Evolutionary conservation across 2,329 filamentous ascomycete species (phyloP).

Genomic region (Diaporthe vexans): DNA sequence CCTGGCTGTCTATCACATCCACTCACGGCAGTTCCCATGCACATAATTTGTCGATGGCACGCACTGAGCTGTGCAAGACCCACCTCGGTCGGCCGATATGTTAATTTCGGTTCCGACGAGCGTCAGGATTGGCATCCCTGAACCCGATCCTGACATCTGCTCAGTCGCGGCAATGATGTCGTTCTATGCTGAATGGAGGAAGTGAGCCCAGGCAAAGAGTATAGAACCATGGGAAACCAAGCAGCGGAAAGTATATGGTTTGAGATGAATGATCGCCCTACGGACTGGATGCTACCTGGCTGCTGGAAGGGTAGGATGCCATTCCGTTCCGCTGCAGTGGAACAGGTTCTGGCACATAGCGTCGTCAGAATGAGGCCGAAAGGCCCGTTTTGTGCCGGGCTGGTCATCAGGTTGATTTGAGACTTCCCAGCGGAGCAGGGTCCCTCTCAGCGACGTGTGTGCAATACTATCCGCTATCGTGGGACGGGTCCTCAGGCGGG

Average conservation of each 20-base stretch:
- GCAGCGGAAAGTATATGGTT: conserved; percentile 4
- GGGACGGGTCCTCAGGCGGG: conserved; percentile 3
- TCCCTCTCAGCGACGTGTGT: neutral
- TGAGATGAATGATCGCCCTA: neutral
- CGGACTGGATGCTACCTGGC: neutral
- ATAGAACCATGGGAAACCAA: neutral
- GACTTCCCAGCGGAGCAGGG: neutral
- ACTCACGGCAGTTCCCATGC: conserved; percentile 37
- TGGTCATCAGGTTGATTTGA: neutral
- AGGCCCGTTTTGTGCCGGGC: neutral
- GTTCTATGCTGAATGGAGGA: neutral
- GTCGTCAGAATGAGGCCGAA: neutral
- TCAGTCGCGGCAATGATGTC: neutral
- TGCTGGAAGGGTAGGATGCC: neutral
- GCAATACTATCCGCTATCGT: conserved; percentile 2
- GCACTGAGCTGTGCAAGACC: conserved; percentile 8
- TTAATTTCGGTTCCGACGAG: conserved; percentile 34
- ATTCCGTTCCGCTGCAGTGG: conserved; percentile 9
- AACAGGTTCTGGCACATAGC: neutral
- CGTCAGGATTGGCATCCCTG: conserved; percentile 27
- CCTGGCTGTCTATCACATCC: conserved; percentile 25
- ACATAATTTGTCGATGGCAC: conserved; percentile 34
- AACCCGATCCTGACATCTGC: conserved; percentile 1
- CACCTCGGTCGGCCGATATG: conserved; percentile 33
- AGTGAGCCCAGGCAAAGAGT: neutral